Evolutionary conservation across 805 yeast genomes (phyloP).

Genomic region (Candida alai): DNA sequence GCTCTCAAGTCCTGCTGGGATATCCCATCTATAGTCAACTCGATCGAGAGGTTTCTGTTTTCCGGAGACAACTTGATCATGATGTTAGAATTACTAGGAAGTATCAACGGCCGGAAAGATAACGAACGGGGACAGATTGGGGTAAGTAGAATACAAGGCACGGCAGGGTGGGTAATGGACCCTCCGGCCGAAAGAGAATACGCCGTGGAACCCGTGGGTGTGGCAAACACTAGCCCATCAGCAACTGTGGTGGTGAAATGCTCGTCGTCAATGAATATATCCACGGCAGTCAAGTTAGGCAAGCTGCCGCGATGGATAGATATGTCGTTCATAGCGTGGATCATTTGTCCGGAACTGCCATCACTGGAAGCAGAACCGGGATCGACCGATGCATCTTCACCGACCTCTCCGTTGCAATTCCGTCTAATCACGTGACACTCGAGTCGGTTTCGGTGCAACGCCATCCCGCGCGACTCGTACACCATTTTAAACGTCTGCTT

Average conservation of each 20-base stretch:
- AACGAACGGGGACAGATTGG: conserved; percentile 91
- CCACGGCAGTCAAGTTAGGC: conserved; percentile 80
- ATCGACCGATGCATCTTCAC: conserved; percentile 13
- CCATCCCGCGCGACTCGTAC: conserved; percentile 63
- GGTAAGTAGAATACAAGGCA: conserved; percentile 75
- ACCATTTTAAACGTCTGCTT: conserved; percentile 60
- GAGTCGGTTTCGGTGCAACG: conserved; percentile 71
- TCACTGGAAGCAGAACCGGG: too few species aligned
- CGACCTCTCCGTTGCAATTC: conserved; percentile 2
- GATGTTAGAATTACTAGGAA: conserved; percentile 77
- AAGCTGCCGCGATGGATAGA: conserved; percentile 83
- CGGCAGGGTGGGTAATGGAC: conserved; percentile 85
- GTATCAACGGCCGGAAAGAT: conserved; percentile 82
- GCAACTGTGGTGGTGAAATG: conserved; percentile 87
- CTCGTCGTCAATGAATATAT: conserved; percentile 80
- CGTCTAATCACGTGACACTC: conserved; percentile 60
- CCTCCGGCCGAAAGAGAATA: conserved; percentile 90
- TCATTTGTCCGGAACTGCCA: conserved; percentile 33
- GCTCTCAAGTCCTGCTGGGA: conserved; percentile 62
- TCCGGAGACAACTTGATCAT: conserved; percentile 52
- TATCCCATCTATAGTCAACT: conserved; percentile 80
- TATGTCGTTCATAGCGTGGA: conserved; percentile 91
- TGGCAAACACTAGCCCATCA: conserved; percentile 80
- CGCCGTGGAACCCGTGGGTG: conserved; percentile 96
- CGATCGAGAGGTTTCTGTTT: conserved; percentile 39